Base-by-base conservation (phyloP, 2,329 filamentous ascomycete genomes). In the Cyphellophora europaea region DNA sequence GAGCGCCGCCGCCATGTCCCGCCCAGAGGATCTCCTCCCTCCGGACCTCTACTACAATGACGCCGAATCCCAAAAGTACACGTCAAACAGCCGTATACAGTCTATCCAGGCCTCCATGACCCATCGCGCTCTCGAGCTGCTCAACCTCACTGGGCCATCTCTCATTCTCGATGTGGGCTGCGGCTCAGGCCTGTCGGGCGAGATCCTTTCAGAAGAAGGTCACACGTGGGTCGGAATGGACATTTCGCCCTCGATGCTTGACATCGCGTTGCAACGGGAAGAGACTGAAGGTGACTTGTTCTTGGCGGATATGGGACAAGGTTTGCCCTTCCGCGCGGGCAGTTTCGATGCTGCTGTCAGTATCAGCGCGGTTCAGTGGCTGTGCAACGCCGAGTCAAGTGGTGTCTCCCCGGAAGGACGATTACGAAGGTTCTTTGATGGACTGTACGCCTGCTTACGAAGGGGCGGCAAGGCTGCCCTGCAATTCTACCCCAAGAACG, bases 141-240 rank as follows among this genome's bases (percentile, higher is more conserved):
- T 98, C 51, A 73, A 85, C 54, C 79, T 98, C 29, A 64, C 71
- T 28, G 65, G 69, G 1, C 84, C 91, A 3, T 93, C 86, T 5
- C 64, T 96, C 34, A 88, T 98, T 55, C 84, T 98, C 55, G 91
- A 98, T 57, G 67, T 96, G n/a, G 91, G 91, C 57, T 96, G 91
- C 61, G 91, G 91, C 53, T 93, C 84, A 49, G 91, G 91, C 11
- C 77, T 98, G 14, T 93, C 85, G 0, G 91, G 91, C 55, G 88
- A 95, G 58, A 95, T 96, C 40, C 74, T 98, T 30, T 87, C 85
- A 10, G 72, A 79, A 8, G 78, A 86, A 40, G 83, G 83, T 36
- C 91, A 98, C 63, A 79, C 79, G 1, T 98, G 91, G 91, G 69
- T 96, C n/a, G 91, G 91, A 40, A 89, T 96, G 82, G 91, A 98